Conservation (phyloP, 306 rosid genomes). For the Acacia confusa region DNA sequence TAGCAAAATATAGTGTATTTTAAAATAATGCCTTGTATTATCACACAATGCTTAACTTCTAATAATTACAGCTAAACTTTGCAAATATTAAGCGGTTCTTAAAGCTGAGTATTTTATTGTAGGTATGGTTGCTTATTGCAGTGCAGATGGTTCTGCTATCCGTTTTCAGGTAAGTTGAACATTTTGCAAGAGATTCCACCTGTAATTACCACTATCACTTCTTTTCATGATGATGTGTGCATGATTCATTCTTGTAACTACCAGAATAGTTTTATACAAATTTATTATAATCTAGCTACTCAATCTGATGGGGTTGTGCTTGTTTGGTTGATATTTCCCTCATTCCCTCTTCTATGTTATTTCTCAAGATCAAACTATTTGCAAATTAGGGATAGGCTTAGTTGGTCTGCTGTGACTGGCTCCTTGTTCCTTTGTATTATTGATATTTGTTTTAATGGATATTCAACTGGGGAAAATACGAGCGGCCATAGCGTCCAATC, state of each 20-base stretch:
- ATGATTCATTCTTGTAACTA: neutral
- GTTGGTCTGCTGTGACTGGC: neutral
- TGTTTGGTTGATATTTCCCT: neutral
- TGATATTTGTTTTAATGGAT: neutral
- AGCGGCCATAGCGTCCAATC: neutral
- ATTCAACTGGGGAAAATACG: neutral
- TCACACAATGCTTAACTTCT: neutral
- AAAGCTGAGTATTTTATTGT: slow-evolving; percentile 29
- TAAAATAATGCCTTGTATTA: neutral
- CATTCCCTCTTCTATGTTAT: neutral
- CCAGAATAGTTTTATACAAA: neutral
- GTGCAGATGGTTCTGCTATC: slow-evolving; percentile 75
- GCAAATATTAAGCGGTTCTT: slow-evolving; percentile 1
- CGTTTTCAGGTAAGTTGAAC: slow-evolving; percentile 71
- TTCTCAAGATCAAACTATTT: neutral
- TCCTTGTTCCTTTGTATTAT: neutral
- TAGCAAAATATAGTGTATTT: neutral
- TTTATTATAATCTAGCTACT: neutral
- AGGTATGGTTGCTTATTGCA: slow-evolving; percentile 91
- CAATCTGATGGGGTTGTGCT: neutral
- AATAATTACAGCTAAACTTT: slow-evolving; percentile 4
- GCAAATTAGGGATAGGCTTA: neutral
- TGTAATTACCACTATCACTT: slow-evolving; percentile 13
- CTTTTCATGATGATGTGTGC: neutral
- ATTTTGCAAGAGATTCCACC: slow-evolving; percentile 22